phyloP scores from a whole-genome alignment of 257 asterid species.

The Capsicum chinense region DNA sequence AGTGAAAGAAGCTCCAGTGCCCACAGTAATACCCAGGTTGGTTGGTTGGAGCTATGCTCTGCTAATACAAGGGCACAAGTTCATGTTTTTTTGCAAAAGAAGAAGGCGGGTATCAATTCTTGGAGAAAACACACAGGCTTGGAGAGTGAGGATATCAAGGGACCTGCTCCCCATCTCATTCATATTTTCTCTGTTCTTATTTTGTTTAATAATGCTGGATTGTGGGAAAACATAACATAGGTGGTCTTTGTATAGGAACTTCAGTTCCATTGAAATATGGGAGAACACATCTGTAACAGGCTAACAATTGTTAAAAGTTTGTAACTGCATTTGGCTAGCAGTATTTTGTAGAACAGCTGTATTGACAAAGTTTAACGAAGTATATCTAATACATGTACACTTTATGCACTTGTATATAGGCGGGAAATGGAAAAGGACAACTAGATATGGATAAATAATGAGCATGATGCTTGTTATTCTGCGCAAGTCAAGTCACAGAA shows the following conservation, averaged over 20 bases:
- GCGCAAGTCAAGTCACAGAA: neutral
- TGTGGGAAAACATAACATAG: neutral
- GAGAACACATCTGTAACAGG: neutral
- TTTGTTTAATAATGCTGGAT: neutral
- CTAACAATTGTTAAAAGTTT: too few relatives aligned
- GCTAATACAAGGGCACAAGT: neutral
- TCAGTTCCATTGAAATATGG: slow-evolving; percentile 13
- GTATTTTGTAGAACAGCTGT: too few relatives aligned
- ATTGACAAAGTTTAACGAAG: too few relatives aligned
- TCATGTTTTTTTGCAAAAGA: neutral
- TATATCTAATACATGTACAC: too few relatives aligned
- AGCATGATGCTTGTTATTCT: too few relatives aligned
- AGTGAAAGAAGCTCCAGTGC: neutral
- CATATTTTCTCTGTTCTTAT: neutral
- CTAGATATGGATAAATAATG: too few relatives aligned
- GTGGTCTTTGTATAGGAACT: neutral
- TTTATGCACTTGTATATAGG: too few relatives aligned
- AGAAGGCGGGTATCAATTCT: neutral
- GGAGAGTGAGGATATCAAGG: neutral
- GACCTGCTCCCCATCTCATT: neutral
- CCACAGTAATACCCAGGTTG: neutral
- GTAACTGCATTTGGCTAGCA: too few relatives aligned
- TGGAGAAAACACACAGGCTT: neutral
- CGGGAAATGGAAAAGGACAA: too few relatives aligned
- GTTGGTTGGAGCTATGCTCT: neutral